Evolutionary conservation across 2,329 filamentous ascomycete species (phyloP).

Genomic region (Verticillium nonalfalfae): DNA sequence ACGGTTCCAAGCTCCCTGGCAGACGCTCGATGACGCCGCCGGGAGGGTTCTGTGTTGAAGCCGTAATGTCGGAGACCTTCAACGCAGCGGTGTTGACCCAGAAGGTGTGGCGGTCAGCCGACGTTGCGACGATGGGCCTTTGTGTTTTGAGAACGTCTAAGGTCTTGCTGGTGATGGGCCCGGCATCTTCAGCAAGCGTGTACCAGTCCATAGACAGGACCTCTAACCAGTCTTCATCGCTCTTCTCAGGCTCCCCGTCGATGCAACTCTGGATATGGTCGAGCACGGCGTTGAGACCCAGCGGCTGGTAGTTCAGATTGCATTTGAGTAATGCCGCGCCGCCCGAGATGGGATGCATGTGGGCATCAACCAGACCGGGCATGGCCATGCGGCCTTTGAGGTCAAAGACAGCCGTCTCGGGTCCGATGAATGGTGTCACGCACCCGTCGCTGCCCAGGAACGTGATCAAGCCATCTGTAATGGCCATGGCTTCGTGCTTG

Average conservation of each 20-base stretch:
- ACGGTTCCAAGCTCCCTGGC: slow-evolving; percentile 16
- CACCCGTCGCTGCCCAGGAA: slow-evolving; percentile 13
- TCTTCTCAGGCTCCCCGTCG: slow-evolving; percentile 14
- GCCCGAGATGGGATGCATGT: slow-evolving; percentile 18
- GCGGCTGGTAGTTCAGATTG: slow-evolving; percentile 18
- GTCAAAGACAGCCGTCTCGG: slow-evolving; percentile 16
- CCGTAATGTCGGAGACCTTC: slow-evolving; percentile 14
- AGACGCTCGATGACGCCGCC: slow-evolving; percentile 17
- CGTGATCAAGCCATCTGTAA: slow-evolving; percentile 14
- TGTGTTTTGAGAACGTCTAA: slow-evolving; percentile 4
- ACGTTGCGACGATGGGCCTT: background rate
- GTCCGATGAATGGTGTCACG: slow-evolving; percentile 14
- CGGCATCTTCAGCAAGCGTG: background rate
- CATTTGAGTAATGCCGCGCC: slow-evolving; percentile 18
- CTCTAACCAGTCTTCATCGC: slow-evolving; percentile 17
- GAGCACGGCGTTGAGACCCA: slow-evolving; percentile 10
- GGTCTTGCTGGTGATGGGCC: background rate
- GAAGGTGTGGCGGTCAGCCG: slow-evolving; percentile 1
- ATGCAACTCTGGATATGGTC: slow-evolving; percentile 17
- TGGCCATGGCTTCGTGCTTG: slow-evolving; percentile 13
- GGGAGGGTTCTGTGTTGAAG: slow-evolving; percentile 12
- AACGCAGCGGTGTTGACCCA: slow-evolving; percentile 16
- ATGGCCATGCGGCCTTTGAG: slow-evolving; percentile 21
- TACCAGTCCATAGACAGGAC: slow-evolving; percentile 12
- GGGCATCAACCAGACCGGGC: slow-evolving; percentile 19